Base-by-base conservation (phyloP, 495 filamentous ascomycete genomes). In the Zalerion maritima region DNA sequence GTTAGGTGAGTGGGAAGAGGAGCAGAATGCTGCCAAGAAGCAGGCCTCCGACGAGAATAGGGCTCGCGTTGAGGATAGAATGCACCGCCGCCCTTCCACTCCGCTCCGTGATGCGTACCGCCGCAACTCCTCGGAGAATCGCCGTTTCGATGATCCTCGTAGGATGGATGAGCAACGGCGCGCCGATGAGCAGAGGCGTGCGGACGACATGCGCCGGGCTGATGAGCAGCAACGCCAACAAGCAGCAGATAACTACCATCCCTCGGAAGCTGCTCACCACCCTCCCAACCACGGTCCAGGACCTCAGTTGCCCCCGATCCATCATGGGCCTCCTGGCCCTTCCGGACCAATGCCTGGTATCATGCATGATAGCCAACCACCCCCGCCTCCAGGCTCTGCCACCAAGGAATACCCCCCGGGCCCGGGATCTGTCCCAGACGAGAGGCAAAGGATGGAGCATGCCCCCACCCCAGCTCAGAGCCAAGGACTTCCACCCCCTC, bases 211-310 rank as follows among this genome's bases (percentile, higher is more conserved):
- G 48, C 51, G 56, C 18, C 52, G 58, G 20, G 56, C 37, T 11
- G 78, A 81, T 19, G 76, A 81, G 38, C 67, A 77, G 38, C 71
- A 75, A n/a, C n/a, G n/a, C n/a, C n/a, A n/a, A 20, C 73, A 75
- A 19, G 58, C 60, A 15, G 77, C 79, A 31, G 79, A 86, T 26
- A 69, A 66, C 26, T 92, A 92, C 39, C 80, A 91, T 41, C 85
- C 85, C 4, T 91, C 85, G 1, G 85, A 91, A 45, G 81, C 81
- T 15, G 82, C 85, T 4, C 85, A 92, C 52, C 85, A 92, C 44
- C 78, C 79, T 6, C 77, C 71, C 14, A 69, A 57, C 6, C 66
- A 69, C 44, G 48, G 75, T 2, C 60, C 84, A 34, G 70, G 75
- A 10, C 70, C 77, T 11, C 77, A 85, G 40, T 59, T 75, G 15